Percentiles rank a stretch among this genome's conserved stretches.
These are phyloP conservation scores for Dendrobium officinale DNA, from an alignment of 106 monocot species.

Conservation along the genomic window DNA sequence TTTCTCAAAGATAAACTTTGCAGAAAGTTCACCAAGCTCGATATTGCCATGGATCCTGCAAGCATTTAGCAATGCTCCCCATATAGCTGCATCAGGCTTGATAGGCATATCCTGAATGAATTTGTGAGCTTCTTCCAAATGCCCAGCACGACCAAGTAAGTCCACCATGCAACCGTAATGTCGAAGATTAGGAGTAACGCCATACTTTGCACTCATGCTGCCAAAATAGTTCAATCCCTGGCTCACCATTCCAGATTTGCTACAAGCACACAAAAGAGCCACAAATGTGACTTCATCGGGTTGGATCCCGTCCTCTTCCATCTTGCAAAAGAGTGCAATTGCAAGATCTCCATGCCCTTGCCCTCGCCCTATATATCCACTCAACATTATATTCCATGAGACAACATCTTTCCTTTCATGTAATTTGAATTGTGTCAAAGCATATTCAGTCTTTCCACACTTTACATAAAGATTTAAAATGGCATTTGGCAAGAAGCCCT, in stretches of 20 bases:
- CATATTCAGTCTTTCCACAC: slow-evolving; percentile 64
- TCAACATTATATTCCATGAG: slow-evolving; percentile 84
- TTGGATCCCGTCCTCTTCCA: slow-evolving; percentile 34
- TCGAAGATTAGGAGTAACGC: slow-evolving; percentile 48
- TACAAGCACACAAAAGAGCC: slow-evolving; percentile 64
- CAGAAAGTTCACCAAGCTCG: slow-evolving; percentile 71
- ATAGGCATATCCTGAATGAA: slow-evolving; percentile 72
- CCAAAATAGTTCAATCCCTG: slow-evolving; percentile 55
- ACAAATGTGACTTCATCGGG: slow-evolving; percentile 84
- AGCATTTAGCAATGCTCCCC: slow-evolving; percentile 84
- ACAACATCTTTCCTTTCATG: slow-evolving; percentile 46
- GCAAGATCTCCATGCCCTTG: slow-evolving; percentile 47
- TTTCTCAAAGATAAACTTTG: slow-evolving; percentile 47
- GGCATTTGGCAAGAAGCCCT: slow-evolving; percentile 62
- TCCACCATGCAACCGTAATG: slow-evolving; percentile 96
- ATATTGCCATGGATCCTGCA: slow-evolving; percentile 61
- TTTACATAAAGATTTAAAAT: slow-evolving; percentile 78
- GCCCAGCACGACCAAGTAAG: slow-evolving; percentile 63
- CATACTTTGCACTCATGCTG: slow-evolving; percentile 35
- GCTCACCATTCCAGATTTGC: slow-evolving; percentile 48
- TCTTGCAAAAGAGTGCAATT: slow-evolving; percentile 39
- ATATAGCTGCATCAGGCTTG: slow-evolving; percentile 64
- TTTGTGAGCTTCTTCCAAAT: slow-evolving; percentile 48
- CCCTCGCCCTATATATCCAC: slow-evolving; percentile 38
- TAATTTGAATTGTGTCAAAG: slow-evolving; percentile 42